Base-by-base conservation (phyloP, 2,329 filamentous ascomycete genomes). In the Massarina eburnea region DNA sequence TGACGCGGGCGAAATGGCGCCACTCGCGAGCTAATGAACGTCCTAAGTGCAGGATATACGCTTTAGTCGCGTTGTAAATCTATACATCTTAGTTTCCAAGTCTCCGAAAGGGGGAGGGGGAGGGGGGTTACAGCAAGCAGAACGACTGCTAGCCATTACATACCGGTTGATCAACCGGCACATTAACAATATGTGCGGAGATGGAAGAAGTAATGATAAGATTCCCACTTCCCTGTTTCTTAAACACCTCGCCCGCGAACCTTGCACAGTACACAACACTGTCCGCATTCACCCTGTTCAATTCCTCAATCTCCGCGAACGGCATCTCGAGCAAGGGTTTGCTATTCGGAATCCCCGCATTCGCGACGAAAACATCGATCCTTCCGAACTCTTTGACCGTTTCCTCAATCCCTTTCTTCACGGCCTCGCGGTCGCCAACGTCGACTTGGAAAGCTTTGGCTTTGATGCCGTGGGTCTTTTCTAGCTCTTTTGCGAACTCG, bases 111-210 rank as follows among this genome's bases (percentile, higher is more conserved):
- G 30, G n/a, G 6, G 30, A 21, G 19, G 8, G 15, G 33, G 33
- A 21, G 4, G 19, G 9, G 15, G 33, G 30, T 30, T 9, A 12
- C 2, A 19, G 7, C 10, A 8, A 30, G 18, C 8, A 27, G 15
- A 18, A 12, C 15, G 20, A 27, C n/a, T n/a, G n/a, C n/a, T n/a
- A n/a, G 27, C 12, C 12, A 33, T 8, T 4, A 24, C 41, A 14
- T 43, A 55, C 75, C 1, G 60, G 57, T 43, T 86, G 83, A 62
- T 85, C 81, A 56, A 85, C 80, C 3, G 83, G 88, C 71, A 86
- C 90, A 78, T 92, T 91, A 76, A 91, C 88, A 53, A 91, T 83
- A 68, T 82, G 82, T 46, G 86, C 88, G 27, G 83, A 87, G 83
- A 92, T 86, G 43, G 74, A 79, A 2, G 81, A 76, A 2, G 83